These are phyloP conservation scores for Fusarium pseudocircinatum DNA, from an alignment of 2,329 filamentous ascomycete genomes.

Conservation along the genomic window DNA sequence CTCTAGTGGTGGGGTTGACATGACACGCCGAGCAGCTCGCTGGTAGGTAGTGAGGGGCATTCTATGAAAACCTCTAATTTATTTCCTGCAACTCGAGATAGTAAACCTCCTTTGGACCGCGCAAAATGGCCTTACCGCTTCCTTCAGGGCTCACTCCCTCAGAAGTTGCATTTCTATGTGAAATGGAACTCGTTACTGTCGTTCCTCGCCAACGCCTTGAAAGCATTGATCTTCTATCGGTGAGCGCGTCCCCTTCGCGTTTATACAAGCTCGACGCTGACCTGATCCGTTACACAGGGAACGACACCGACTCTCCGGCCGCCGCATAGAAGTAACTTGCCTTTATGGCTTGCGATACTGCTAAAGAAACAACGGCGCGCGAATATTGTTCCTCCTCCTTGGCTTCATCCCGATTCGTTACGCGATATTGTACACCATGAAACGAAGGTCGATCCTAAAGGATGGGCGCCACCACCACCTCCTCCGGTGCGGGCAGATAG, in stretches of 20 bases:
- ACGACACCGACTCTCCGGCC: conserved; percentile 79
- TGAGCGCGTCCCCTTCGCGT: conserved; percentile 60
- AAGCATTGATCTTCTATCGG: conserved; percentile 82
- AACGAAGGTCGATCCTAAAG: conserved; percentile 73
- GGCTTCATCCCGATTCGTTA: conserved; percentile 83
- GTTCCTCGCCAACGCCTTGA: conserved; percentile 92
- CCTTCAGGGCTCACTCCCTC: conserved; percentile 75
- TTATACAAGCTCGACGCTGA: conserved; percentile 20
- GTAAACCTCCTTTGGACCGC: not conserved
- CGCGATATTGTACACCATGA: conserved; percentile 82
- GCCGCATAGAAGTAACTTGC: conserved; percentile 80
- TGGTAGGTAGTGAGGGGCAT: conserved; percentile 8
- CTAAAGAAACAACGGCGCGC: conserved; percentile 94
- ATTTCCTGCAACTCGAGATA: conserved; percentile 19
- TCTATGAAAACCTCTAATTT: conserved; percentile 18
- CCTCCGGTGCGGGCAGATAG: conserved; percentile 65
- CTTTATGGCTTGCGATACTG: conserved; percentile 93
- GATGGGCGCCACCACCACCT: conserved; percentile 81
- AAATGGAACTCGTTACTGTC: conserved; percentile 96
- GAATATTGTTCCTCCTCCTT: conserved; percentile 90
- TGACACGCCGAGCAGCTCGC: not conserved
- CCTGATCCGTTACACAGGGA: conserved; percentile 65
- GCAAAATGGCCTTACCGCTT: conserved; percentile 60
- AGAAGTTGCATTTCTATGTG: conserved; percentile 93
- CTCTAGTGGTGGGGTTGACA: conserved; percentile 26